Conservation (phyloP, 192 early-diverging fungal genomes). For the Chytriomyces sp. region DNA sequence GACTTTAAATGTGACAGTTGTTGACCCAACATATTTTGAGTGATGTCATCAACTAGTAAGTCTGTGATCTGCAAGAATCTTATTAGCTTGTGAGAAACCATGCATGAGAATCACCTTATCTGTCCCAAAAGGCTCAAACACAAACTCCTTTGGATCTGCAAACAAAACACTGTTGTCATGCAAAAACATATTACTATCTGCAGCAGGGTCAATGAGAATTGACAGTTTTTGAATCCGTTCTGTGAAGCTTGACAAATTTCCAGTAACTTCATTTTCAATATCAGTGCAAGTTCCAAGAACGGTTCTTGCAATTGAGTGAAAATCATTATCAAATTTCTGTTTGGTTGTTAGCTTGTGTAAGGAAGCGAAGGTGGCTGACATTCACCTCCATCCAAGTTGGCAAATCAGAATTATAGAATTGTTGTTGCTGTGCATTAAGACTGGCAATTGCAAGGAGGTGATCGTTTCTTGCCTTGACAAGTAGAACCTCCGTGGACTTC, state of each 20-base stretch:
- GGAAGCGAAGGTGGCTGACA: neutral
- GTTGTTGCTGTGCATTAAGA: conserved; percentile 38
- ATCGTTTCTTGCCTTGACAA: conserved; percentile 47
- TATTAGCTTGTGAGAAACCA: neutral
- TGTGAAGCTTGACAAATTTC: conserved; percentile 2
- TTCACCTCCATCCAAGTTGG: conserved; percentile 43
- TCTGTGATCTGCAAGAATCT: neutral
- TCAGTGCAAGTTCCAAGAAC: conserved; percentile 34
- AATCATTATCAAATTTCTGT: conserved; percentile 51
- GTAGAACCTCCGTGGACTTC: conserved; percentile 36
- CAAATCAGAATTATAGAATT: conserved; percentile 45
- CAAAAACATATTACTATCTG: conserved; percentile 40
- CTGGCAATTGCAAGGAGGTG: conserved; percentile 47
- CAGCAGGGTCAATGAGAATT: conserved; percentile 30
- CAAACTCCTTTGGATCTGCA: conserved; percentile 29
- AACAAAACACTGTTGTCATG: conserved; percentile 38
- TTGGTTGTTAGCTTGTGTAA: no score
- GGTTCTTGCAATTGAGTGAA: conserved; percentile 28
- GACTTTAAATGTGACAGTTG: conserved; percentile 37
- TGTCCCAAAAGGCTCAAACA: conserved; percentile 33
- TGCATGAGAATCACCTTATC: conserved; percentile 33
- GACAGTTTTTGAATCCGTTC: conserved; percentile 6
- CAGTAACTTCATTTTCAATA: conserved; percentile 32
- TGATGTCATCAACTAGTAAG: conserved; percentile 49
- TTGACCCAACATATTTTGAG: conserved; percentile 46